phyloP scores from a whole-genome alignment of 75 land plant species.

The Sequoiadendron giganteum region DNA sequence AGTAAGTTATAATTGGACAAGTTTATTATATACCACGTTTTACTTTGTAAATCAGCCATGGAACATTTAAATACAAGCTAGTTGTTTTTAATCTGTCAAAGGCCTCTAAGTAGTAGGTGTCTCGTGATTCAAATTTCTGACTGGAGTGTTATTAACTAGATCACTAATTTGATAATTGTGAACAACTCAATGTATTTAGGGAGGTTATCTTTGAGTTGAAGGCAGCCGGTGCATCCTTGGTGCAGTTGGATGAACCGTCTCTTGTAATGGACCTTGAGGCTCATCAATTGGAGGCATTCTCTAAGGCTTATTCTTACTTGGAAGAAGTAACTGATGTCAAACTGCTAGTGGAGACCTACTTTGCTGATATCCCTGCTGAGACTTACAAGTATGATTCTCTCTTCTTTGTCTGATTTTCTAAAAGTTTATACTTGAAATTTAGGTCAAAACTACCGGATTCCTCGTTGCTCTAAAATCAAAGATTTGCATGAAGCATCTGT shows the following conservation, averaged over 20 bases:
- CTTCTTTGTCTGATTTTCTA: not conserved
- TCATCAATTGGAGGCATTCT: constrained; percentile 52
- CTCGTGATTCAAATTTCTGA: not conserved
- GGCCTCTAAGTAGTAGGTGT: not conserved
- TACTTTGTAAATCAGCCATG: not conserved
- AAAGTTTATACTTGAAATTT: not conserved
- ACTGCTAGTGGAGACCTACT: constrained; percentile 74
- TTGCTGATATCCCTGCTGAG: constrained; percentile 68
- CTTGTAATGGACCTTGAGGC: constrained; percentile 77
- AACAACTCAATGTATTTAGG: constrained; percentile 28
- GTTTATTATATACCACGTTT: not conserved
- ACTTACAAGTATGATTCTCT: constrained; percentile 52
- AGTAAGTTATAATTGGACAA: constrained; percentile 27
- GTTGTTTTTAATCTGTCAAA: not conserved
- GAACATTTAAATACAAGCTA: not conserved
- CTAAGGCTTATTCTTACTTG: constrained; percentile 53
- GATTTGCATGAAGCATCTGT: constrained; percentile 2
- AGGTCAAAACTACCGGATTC: not conserved
- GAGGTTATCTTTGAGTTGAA: constrained; percentile 68
- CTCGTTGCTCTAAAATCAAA: not conserved
- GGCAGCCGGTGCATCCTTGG: constrained; percentile 80
- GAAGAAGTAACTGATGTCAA: constrained; percentile 56
- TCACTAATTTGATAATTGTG: not conserved
- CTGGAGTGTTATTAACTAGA: not conserved
- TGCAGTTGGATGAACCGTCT: constrained; percentile 82